Evolutionary conservation across 345 rosid species (phyloP), one percentile per base, ranked within the genome.

Genomic region (Gossypium bickii): DNA sequence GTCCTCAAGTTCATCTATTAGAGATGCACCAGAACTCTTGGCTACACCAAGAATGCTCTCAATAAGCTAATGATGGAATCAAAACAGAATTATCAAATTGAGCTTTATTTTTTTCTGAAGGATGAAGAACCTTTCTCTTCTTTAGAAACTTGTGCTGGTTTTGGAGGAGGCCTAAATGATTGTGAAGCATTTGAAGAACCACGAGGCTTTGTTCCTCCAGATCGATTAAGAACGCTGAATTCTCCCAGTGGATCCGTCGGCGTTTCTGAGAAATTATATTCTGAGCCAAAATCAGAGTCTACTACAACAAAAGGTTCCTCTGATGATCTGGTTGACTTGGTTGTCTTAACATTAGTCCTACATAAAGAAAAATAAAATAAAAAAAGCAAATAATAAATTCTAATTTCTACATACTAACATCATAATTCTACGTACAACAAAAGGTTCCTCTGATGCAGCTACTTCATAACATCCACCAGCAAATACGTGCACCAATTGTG

Each of bases 1-100:
- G 29, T 83, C 86, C 78, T 92, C 93, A 77, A 95, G 92, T 74
- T 87, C 93, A 78, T 93, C 94, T 38, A 88, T 82, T 24, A 86
- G 77, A 83, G 97, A 86, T 27, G 57, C 78, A 76, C 60, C 81
- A 13, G 86, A 79, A 77, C 81, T 82, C 78, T 82, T 86, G 59
- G 48, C 97, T 90, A 89, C 78, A 78, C 52, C 41, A 80, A 61
- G 48, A 81, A 80, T 63, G 66, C 67, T 77, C 70, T 13, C 45
- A 74, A 10, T 49, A 74, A 59, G 55, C 57, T 75, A 81, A 25
- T 15, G 34, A 53, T 61, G 38, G 43, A 29, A 38, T 63, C 70
- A 51, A 55, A 71, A 73, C 38, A 41, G 73, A 34, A 70, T 20
- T 64, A 45, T 34, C 52, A 34, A 51, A 38, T 29, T 47, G 57